phyloP scores from a whole-genome alignment of 768 basidiomycete genomes.

The Arthromyces matolae region DNA sequence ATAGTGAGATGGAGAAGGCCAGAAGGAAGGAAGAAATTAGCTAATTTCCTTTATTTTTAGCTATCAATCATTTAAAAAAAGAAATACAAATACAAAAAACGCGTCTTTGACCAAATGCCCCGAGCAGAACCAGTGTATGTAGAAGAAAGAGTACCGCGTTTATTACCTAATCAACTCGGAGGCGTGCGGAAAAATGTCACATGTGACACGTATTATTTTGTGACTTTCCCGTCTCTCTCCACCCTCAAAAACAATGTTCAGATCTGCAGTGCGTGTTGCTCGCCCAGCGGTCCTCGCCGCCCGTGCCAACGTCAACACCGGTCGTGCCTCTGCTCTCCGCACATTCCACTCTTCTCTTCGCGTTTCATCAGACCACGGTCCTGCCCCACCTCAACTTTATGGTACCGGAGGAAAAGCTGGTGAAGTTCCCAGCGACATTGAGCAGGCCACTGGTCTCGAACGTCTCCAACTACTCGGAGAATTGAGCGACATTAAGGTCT shows the following conservation, averaged over 20 bases:
- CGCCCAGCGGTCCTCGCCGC: constrained; percentile 39
- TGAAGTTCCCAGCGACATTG: constrained; percentile 76
- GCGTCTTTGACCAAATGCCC: too few relatives aligned
- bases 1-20: constrained; percentile 12
- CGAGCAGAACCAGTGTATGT: too few relatives aligned
- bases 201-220: constrained; percentile 17
- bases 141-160: background rate
- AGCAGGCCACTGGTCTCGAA: constrained; percentile 95
- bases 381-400: constrained; percentile 61
- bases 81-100: too few relatives aligned
- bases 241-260: constrained; percentile 37
- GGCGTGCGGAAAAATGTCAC: constrained; percentile 27
- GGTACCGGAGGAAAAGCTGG: constrained; percentile 72
- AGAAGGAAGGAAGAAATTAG: constrained; percentile 11
- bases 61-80: too few relatives aligned
- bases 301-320: constrained; percentile 33
- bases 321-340: constrained; percentile 37
- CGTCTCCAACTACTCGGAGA: constrained; percentile 91
- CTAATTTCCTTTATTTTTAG: too few relatives aligned
- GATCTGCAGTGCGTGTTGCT: constrained; percentile 42
- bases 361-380: constrained; percentile 48
- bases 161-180: constrained; percentile 23
- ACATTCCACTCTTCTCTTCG: constrained; percentile 56
- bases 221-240: constrained; percentile 22
- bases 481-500: constrained; percentile 83